A percentile compares a stretch with the other conserved stretches of the same genome.
These are phyloP conservation scores for Cryphonectria parasitica DNA, from an alignment of 2,329 filamentous ascomycete species.

Conservation along the genomic window DNA sequence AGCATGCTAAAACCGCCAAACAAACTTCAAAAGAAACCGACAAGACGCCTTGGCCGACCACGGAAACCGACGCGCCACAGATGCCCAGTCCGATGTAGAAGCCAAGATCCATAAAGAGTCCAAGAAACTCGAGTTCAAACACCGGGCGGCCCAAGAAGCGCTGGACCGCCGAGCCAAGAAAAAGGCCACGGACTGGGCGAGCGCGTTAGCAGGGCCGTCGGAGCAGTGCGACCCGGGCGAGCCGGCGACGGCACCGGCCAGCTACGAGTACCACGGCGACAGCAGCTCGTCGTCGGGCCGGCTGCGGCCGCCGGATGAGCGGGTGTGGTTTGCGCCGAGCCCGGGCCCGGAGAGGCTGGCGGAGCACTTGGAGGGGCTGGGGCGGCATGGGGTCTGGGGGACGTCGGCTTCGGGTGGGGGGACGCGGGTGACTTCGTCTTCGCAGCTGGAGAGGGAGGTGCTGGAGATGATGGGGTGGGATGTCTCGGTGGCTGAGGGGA, in stretches of 20 bases:
- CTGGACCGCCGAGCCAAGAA: neutral
- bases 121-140: neutral
- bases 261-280: neutral
- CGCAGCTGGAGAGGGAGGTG: neutral
- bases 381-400: neutral
- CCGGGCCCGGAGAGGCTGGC: neutral
- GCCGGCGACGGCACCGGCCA: neutral
- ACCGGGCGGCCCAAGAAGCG: neutral
- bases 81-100: neutral
- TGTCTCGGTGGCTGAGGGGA: neutral
- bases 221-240: neutral
- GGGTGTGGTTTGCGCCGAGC: neutral
- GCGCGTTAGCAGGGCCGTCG: neutral
- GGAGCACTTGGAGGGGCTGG: neutral
- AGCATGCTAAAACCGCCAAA: too few species aligned
- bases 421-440: neutral
- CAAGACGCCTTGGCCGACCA: neutral
- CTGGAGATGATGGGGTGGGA: conserved; percentile 1
- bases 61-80: neutral
- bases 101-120: neutral
- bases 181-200: neutral
- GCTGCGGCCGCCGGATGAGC: conserved; percentile 7
- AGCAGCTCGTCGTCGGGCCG: neutral
- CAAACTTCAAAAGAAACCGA: neutral
- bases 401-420: neutral